Conservation (phyloP, 148 eudicot genomes). For the Heliosperma pusillum region DNA sequence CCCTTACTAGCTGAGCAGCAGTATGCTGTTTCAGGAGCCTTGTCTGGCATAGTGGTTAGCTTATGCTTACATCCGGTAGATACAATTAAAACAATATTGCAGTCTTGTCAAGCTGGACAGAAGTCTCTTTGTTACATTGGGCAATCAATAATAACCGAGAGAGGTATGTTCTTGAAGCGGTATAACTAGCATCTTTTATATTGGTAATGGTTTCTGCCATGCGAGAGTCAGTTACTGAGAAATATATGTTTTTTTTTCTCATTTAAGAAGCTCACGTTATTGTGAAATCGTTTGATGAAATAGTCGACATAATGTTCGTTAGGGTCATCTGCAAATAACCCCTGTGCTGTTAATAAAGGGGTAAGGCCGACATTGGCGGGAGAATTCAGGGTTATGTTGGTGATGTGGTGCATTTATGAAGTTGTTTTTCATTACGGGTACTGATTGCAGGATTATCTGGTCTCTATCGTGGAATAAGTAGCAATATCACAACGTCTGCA, state of each 20-base stretch:
- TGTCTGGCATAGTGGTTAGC: conserved; percentile 87
- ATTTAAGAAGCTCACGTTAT: not conserved
- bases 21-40: conserved; percentile 94
- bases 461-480: conserved; percentile 89
- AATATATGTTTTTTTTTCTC: not conserved
- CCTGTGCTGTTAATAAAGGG: not conserved
- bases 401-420: not conserved
- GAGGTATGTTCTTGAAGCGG: conserved; percentile 46
- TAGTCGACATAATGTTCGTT: not conserved
- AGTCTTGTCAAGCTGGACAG: conserved; percentile 63
- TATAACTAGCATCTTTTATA: not conserved
- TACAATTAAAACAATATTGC: conserved; percentile 84
- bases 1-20: conserved; percentile 62
- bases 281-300: not conserved
- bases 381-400: not conserved
- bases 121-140: conserved; percentile 53
- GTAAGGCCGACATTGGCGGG: not conserved
- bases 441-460: conserved; percentile 58
- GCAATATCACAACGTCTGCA: conserved; percentile 87
- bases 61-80: conserved; percentile 91
- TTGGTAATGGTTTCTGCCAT: not conserved
- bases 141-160: conserved; percentile 78
- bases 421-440: not conserved
- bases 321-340: not conserved
- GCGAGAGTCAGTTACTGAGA: not conserved